These are phyloP conservation scores for Cadophora gregata DNA, from an alignment of 2,329 filamentous ascomycete species.

Conservation along the genomic window DNA sequence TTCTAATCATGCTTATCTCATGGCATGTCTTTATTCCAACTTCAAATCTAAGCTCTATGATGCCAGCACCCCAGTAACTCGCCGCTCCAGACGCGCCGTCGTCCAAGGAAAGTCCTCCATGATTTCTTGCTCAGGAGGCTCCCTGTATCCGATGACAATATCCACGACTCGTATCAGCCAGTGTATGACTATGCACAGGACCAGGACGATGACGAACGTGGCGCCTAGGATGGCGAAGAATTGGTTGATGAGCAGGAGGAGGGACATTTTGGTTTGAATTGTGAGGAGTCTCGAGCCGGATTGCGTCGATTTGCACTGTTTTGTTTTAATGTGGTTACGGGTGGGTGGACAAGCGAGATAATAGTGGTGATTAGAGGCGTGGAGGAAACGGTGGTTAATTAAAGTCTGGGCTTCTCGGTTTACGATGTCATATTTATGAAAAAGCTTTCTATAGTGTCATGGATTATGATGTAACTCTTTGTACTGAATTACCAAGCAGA, in stretches of 20 bases:
- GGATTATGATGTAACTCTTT: background rate
- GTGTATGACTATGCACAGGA: background rate
- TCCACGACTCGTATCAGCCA: background rate
- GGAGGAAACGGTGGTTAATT: no score
- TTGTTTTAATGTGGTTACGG: background rate
- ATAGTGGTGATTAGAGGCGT: no score
- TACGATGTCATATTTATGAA: no score
- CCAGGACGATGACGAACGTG: background rate
- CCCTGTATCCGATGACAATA: background rate
- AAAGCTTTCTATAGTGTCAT: background rate
- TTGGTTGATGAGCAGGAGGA: background rate
- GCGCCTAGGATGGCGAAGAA: background rate
- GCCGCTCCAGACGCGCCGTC: background rate
- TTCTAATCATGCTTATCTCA: no score
- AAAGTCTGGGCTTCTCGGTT: no score
- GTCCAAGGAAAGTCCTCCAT: background rate
- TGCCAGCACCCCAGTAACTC: background rate
- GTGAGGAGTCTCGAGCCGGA: background rate
- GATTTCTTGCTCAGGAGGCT: background rate
- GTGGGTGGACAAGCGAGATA: no score
- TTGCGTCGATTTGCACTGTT: background rate
- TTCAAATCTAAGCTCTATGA: no score
- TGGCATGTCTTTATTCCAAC: no score
- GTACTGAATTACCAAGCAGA: background rate
- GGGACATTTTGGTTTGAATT: background rate